These are phyloP conservation scores for Melastoma malabathricum DNA, from an alignment of 345 rosid species.

Conservation along the genomic window DNA sequence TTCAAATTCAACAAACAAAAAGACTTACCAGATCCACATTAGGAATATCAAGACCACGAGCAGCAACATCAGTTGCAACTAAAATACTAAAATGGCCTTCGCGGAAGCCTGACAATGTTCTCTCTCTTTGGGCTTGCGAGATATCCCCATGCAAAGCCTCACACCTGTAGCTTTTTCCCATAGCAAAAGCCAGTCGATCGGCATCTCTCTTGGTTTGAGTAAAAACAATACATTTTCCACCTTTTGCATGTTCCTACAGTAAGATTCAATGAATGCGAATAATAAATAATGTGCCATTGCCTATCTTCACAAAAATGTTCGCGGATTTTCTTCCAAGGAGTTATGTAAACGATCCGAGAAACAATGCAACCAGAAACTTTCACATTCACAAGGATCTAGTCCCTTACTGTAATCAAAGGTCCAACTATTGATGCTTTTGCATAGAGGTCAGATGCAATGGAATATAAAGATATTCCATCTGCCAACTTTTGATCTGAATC, in stretches of 20 bases:
- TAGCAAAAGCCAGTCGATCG: slow-evolving; percentile 65
- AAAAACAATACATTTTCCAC: slow-evolving; percentile 92
- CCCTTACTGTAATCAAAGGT: slow-evolving; percentile 59
- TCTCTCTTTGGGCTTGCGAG: slow-evolving; percentile 75
- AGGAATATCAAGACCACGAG: slow-evolving; percentile 99
- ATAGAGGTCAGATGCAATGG: slow-evolving; percentile 39
- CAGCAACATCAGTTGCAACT: slow-evolving; percentile 99
- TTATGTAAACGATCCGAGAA: too few species aligned
- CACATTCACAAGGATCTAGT: slow-evolving; percentile 4
- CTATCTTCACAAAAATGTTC: too few species aligned
- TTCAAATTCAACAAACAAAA: neutral
- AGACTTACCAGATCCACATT: slow-evolving; percentile 87
- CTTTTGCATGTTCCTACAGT: slow-evolving; percentile 75
- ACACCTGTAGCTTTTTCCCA: slow-evolving; percentile 53
- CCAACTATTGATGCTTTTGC: slow-evolving; percentile 64
- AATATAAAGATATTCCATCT: slow-evolving; percentile 75
- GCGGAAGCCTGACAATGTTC: slow-evolving; percentile 82
- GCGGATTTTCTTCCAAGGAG: too few species aligned
- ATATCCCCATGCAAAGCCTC: slow-evolving; percentile 97
- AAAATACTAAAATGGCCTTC: slow-evolving; percentile 64
- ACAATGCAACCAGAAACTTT: neutral
- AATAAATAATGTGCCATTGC: neutral
- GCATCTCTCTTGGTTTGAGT: slow-evolving; percentile 97
- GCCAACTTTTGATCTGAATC: slow-evolving; percentile 83
- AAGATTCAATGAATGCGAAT: slow-evolving; percentile 7